phyloP scores from a whole-genome alignment of 2,329 filamentous ascomycete species.

The Clonostachys rosea region DNA sequence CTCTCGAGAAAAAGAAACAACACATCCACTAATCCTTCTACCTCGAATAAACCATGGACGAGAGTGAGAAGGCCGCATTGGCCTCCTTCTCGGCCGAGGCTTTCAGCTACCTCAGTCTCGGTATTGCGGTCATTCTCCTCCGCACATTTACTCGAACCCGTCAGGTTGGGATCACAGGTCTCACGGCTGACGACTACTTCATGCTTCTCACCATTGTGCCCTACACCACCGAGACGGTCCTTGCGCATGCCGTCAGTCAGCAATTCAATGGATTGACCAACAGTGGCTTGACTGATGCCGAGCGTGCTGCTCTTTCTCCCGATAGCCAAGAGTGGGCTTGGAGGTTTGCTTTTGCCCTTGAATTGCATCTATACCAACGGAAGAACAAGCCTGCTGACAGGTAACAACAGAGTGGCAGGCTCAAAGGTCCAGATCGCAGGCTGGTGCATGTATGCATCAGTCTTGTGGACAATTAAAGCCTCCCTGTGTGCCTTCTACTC shows the following conservation, averaged over 20 bases:
- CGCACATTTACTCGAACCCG: constrained; percentile 14
- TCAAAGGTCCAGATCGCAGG: constrained; percentile 49
- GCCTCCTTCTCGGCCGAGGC: constrained; percentile 1
- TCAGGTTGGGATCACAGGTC: constrained; percentile 6
- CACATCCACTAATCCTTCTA: too few species aligned
- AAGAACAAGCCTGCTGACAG: constrained; percentile 8
- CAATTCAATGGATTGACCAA: constrained; percentile 44
- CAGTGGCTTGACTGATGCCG: constrained; percentile 44
- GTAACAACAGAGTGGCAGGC: constrained; percentile 35
- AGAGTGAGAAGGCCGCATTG: too few species aligned
- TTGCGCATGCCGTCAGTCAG: constrained; percentile 40
- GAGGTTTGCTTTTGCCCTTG: constrained; percentile 4
- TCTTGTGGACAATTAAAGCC: constrained; percentile 47
- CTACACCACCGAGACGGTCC: constrained; percentile 41
- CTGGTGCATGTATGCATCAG: constrained; percentile 42
- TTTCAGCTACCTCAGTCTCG: constrained; percentile 1
- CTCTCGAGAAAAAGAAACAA: too few species aligned
- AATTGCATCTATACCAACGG: background rate
- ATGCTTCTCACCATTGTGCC: constrained; percentile 22
- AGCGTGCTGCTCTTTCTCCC: constrained; percentile 34
- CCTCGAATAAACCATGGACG: too few species aligned
- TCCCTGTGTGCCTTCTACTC: constrained; percentile 48
- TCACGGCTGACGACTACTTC: constrained; percentile 2
- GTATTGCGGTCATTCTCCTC: background rate
- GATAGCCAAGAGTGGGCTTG: constrained; percentile 32